These are phyloP conservation scores for Cadophora sp. DNA, from an alignment of 2,329 filamentous ascomycete genomes.

Conservation along the genomic window DNA sequence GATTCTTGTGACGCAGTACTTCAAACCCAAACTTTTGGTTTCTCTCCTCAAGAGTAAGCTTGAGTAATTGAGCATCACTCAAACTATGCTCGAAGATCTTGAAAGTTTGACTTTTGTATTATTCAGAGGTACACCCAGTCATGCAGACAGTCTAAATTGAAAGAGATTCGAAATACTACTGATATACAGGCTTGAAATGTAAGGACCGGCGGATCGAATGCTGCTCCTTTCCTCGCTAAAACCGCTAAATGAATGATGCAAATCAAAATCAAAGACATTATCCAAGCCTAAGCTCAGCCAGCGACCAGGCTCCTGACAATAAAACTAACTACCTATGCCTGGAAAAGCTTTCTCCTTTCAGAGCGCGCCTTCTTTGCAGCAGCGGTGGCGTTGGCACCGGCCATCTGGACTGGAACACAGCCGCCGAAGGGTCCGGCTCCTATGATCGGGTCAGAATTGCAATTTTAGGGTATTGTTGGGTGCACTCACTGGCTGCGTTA, in stretches of 20 bases:
- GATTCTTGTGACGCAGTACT: not conserved
- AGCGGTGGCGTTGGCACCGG: conserved; percentile 33
- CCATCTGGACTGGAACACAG: conserved; percentile 62
- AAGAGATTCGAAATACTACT: not conserved
- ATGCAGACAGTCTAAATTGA: not conserved
- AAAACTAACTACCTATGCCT: not conserved
- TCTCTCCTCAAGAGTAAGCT: not conserved
- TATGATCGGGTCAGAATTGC: not conserved
- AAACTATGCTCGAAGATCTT: not conserved
- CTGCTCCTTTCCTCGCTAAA: conserved; percentile 8
- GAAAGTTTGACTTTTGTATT: not conserved
- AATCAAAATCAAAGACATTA: conserved; percentile 9
- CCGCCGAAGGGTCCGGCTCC: conserved; percentile 67
- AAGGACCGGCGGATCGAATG: conserved; percentile 11
- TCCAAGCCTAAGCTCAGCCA: not conserved
- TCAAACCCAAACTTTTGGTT: not conserved
- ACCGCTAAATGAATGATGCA: conserved; percentile 14
- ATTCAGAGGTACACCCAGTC: not conserved
- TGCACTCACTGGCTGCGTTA: conserved; percentile 56
- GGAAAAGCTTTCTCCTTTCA: not conserved
- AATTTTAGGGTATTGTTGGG: not conserved
- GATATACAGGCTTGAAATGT: conserved; percentile 11
- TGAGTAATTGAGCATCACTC: not conserved
- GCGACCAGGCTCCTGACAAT: not conserved
- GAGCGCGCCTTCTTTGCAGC: conserved; percentile 23